These are phyloP conservation scores for Ochetophila trinervis DNA, from an alignment of 306 rosid genomes.

Conservation along the genomic window DNA sequence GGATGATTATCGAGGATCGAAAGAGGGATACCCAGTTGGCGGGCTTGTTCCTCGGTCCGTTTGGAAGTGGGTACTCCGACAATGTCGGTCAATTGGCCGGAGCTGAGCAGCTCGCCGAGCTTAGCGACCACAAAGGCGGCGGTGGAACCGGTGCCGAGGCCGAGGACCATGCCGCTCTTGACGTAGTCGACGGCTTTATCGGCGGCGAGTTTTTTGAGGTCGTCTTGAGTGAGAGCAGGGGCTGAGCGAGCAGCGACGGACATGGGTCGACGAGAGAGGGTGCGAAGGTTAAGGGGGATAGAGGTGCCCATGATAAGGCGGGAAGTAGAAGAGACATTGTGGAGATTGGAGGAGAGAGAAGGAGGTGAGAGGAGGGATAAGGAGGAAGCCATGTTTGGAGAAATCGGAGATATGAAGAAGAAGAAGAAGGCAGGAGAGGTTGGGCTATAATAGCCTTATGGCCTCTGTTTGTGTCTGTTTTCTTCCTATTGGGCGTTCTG, in stretches of 20 bases:
- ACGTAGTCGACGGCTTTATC: slow-evolving; percentile 80
- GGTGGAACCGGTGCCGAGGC: slow-evolving; percentile 90
- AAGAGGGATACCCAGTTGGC: slow-evolving; percentile 69
- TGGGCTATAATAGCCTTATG: not conserved
- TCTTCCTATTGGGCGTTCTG: not conserved
- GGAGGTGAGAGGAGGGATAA: slow-evolving; percentile 53
- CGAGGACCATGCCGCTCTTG: slow-evolving; percentile 79
- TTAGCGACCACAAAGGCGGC: slow-evolving; percentile 86
- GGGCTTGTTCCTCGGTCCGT: slow-evolving; percentile 85
- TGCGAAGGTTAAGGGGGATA: slow-evolving; percentile 38
- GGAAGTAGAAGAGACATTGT: slow-evolving; percentile 38
- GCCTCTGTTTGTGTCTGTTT: not conserved
- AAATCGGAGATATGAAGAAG: not conserved
- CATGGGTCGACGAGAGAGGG: slow-evolving; percentile 14
- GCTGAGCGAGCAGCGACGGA: slow-evolving; percentile 53
- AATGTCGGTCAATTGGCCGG: slow-evolving; percentile 62
- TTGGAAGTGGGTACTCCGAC: slow-evolving; percentile 77
- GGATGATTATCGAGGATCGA: slow-evolving; percentile 77
- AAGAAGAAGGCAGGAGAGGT: not conserved
- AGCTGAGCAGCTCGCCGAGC: slow-evolving; percentile 55
- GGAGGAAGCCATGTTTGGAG: slow-evolving; percentile 53
- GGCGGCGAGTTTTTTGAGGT: slow-evolving; percentile 79
- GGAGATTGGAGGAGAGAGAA: slow-evolving; percentile 48
- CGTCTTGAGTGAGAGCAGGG: slow-evolving; percentile 68
- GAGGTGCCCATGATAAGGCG: slow-evolving; percentile 53